These are phyloP conservation scores for Ceratocystis cacaofunesta DNA, from an alignment of 2,329 filamentous ascomycete genomes.

Conservation along the genomic window DNA sequence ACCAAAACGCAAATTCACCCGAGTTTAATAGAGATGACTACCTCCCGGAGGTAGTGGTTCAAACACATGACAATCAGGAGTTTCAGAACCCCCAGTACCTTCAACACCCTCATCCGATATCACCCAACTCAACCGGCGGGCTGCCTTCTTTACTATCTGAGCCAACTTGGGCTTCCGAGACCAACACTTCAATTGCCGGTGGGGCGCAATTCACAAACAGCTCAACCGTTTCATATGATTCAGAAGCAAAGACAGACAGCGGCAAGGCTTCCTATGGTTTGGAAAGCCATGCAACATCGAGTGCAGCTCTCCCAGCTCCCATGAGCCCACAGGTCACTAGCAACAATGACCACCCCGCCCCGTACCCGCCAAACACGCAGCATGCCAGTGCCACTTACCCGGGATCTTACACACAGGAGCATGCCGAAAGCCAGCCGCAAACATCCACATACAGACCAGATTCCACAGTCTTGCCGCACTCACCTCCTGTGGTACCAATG, in stretches of 20 bases:
- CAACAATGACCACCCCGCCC: neutral
- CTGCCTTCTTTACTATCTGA: neutral
- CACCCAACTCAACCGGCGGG: neutral
- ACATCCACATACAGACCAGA: neutral
- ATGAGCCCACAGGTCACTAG: neutral
- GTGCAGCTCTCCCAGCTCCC: neutral
- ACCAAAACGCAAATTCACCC: neutral
- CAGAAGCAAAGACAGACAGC: neutral
- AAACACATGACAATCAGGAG: neutral
- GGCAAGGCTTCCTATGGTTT: neutral
- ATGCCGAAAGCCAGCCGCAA: neutral
- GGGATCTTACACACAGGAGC: neutral
- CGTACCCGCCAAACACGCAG: neutral
- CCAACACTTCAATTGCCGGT: neutral
- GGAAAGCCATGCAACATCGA: neutral
- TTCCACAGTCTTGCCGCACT: neutral
- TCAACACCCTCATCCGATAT: neutral
- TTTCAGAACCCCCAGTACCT: neutral
- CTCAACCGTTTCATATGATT: neutral
- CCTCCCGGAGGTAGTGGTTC: constrained; percentile 4
- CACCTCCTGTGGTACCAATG: neutral
- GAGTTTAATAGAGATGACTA: neutral
- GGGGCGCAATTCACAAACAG: neutral
- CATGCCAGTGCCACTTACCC: neutral
- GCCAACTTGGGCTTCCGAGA: neutral